Evolutionary conservation across 2,329 filamentous ascomycete genomes (phyloP).

Genomic region (Leptographium flavum): DNA sequence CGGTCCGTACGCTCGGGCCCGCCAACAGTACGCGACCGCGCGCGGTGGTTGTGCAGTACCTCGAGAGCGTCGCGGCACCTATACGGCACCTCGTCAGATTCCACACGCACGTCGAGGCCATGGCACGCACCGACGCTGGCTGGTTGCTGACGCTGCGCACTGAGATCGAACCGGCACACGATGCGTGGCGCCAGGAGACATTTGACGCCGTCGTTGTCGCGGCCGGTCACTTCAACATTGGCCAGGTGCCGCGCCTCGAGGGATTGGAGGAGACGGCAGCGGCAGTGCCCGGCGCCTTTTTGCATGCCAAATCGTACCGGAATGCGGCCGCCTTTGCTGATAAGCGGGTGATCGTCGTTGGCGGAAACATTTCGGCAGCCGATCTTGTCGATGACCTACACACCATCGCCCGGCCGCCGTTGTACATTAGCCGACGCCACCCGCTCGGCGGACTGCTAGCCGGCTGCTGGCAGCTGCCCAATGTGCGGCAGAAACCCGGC

Average conservation of each 20-base stretch:
- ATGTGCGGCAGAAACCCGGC: constrained; percentile 26
- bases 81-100: not conserved
- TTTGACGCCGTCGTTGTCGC: constrained; percentile 26
- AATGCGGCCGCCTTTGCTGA: not conserved
- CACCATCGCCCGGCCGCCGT: constrained; percentile 27
- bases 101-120: constrained; percentile 19
- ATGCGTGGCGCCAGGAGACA: constrained; percentile 22
- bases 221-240: constrained; percentile 25
- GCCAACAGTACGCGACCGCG: constrained; percentile 4
- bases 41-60: not conserved
- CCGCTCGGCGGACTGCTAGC: constrained; percentile 18
- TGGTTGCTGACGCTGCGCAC: not conserved
- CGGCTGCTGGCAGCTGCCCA: constrained; percentile 38
- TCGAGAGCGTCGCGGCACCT: not conserved
- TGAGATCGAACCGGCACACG: constrained; percentile 15
- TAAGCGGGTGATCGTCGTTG: constrained; percentile 39
- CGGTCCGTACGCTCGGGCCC: not conserved
- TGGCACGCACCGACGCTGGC: constrained; percentile 27
- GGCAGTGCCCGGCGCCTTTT: constrained; percentile 21
- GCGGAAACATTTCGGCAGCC: constrained; percentile 41
- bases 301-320: constrained; percentile 22
- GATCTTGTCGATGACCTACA: constrained; percentile 41
- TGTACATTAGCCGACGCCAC: constrained; percentile 32
- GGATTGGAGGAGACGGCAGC: constrained; percentile 23
- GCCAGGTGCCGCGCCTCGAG: constrained; percentile 22